Evolutionary conservation across 352 stramenopile genomes (phyloP).

Genomic region (Pythium myriotylum): DNA sequence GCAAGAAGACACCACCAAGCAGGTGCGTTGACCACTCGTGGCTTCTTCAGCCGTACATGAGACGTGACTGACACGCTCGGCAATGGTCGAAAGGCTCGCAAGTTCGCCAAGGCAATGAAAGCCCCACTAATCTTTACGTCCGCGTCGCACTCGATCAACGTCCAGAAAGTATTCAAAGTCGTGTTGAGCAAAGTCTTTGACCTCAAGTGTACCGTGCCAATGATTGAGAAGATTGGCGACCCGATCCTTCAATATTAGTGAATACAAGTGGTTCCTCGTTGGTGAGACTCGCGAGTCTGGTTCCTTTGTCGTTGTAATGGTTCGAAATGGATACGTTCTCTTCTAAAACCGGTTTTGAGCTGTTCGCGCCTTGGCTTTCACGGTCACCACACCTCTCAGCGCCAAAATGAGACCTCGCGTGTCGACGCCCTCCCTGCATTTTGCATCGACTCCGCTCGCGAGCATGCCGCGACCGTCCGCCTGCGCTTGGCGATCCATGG

Average conservation of each 20-base stretch:
- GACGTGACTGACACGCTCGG: too few relatives aligned
- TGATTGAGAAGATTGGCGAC: conserved; percentile 92
- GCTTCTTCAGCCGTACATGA: too few relatives aligned
- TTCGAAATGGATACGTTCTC: neutral
- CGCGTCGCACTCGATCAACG: conserved; percentile 94
- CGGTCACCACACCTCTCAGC: neutral
- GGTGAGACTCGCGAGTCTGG: neutral
- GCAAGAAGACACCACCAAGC: conserved; percentile 94
- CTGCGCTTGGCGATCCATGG: neutral
- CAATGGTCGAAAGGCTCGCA: conserved; percentile 86
- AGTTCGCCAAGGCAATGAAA: conserved; percentile 96
- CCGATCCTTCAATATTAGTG: conserved; percentile 88
- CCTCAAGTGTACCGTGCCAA: conserved; percentile 92
- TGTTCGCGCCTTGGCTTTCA: neutral
- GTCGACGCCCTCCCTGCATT: neutral
- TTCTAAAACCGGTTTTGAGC: conserved; percentile 22
- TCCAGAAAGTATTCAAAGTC: conserved; percentile 96
- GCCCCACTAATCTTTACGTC: conserved; percentile 94
- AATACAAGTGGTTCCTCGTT: neutral
- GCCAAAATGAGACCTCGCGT: conserved; percentile 2
- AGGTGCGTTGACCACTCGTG: conserved; percentile 60
- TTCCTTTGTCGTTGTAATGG: neutral
- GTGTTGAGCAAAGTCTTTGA: conserved; percentile 95
- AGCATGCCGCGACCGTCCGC: neutral
- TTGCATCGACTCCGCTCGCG: neutral